Evolutionary conservation across 2,329 filamentous ascomycete genomes (phyloP), one percentile per base, ranked within the genome.

Genomic region (Alternaria hordeiaustralica): DNA sequence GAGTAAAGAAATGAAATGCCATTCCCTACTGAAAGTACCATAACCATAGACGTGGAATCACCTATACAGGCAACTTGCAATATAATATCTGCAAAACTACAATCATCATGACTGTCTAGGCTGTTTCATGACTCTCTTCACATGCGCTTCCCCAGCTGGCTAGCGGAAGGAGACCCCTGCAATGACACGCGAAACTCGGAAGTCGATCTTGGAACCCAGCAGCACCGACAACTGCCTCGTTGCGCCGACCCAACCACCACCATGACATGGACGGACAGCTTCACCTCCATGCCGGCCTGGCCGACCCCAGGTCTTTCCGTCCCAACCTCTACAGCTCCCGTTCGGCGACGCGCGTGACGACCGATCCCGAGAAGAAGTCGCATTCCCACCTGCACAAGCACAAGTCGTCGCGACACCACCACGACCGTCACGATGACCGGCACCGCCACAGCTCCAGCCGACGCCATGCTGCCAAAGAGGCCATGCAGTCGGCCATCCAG

Each of bases 401-500:
- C 61, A 75, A 72, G 66, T 68, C 71, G 51, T 70, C 71, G 57
- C 75, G 75, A 28, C 69, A 72, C 53, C 71, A 77, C 50, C 72
- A 74, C 57, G 67, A 71, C 57, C 67, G 81, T 28, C 71, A 64
- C 49, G 65, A 70, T 26, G 69, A 75, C 56, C 73, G 75, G 23
- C 70, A 75, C 50, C 69, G 71, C 23, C 75, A 76, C 57, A 68
- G 71, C 62, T 76, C 75, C 41, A 69, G 71, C 49, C 63, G 62
- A 12, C 75, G 78, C 43, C 75, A 84, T 61, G 71, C 65, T 6
- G 80, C 73, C 12, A 83, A 81, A 67, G 81, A 83, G 63, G 79
- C 78, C 2, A 79, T 83, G 28, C 81, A 83, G 63, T 83, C 81
- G 18, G 82, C 82, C 10, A 77, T 82, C 6, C 81, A 83, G 63